These are phyloP conservation scores for Prunus davidiana DNA, from an alignment of 306 rosid genomes.

Conservation along the genomic window DNA sequence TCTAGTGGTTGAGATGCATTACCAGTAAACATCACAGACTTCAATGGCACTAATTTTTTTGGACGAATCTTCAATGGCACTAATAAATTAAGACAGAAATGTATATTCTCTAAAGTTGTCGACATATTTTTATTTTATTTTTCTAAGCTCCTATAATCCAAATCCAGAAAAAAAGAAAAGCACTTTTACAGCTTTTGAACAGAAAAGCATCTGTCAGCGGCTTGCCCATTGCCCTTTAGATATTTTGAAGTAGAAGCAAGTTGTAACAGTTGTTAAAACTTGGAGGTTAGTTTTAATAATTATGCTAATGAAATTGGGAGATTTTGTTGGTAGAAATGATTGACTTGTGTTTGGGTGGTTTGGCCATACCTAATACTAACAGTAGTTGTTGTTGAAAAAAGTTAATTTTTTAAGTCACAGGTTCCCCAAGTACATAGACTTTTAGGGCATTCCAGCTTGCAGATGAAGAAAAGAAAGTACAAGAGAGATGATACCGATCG, in stretches of 20 bases:
- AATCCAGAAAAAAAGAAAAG: neutral
- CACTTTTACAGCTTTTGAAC: conserved; percentile 8
- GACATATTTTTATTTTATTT: neutral
- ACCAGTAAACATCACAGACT: neutral
- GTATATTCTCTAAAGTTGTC: neutral
- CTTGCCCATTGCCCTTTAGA: neutral
- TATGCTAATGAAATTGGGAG: neutral
- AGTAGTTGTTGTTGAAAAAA: conserved; percentile 14
- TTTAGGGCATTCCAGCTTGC: conserved; percentile 37
- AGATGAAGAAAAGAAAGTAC: conserved; percentile 7
- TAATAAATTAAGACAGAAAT: neutral
- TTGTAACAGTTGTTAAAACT: neutral
- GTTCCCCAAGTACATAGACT: conserved; percentile 10
- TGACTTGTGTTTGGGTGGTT: neutral
- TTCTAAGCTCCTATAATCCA: too few species aligned
- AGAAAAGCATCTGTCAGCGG: neutral
- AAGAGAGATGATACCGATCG: conserved; percentile 29
- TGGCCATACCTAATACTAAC: neutral
- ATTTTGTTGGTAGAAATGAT: conserved; percentile 8
- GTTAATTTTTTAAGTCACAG: conserved; percentile 27
- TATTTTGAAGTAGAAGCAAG: neutral
- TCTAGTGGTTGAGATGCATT: neutral
- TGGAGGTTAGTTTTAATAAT: neutral
- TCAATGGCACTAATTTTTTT: neutral
- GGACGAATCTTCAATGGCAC: neutral